A percentile compares a stretch with the other conserved stretches of the same genome.
Conservation (phyloP, 2,329 filamentous ascomycete genomes). For the Keithomyces neogunnii region DNA sequence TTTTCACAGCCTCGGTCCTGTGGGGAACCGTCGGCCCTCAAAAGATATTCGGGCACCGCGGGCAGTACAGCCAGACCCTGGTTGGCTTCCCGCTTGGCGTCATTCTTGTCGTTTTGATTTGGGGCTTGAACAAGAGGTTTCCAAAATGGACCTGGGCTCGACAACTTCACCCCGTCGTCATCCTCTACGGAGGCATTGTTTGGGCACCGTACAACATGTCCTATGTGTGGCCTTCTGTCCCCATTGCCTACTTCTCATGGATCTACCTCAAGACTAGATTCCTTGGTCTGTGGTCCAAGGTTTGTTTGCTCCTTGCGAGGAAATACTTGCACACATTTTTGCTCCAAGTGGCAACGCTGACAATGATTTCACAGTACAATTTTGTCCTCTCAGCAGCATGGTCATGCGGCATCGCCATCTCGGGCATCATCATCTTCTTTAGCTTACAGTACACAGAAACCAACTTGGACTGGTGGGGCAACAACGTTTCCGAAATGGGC, state of each 20-base stretch:
- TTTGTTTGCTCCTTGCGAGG: slow-evolving; percentile 13
- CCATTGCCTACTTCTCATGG: slow-evolving; percentile 43
- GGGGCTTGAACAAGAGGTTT: slow-evolving; percentile 29
- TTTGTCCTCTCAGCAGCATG: slow-evolving; percentile 44
- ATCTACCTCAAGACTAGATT: slow-evolving; percentile 41
- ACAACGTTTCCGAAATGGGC: slow-evolving; percentile 29
- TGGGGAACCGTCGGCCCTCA: slow-evolving; percentile 46
- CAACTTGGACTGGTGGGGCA: slow-evolving; percentile 41
- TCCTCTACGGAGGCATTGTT: slow-evolving; percentile 36
- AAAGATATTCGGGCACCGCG: slow-evolving; percentile 39
- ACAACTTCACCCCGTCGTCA: slow-evolving; percentile 39
- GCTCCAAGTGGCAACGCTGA: slow-evolving; percentile 1
- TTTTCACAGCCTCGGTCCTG: slow-evolving; percentile 47
- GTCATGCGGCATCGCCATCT: slow-evolving; percentile 40
- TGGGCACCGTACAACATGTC: slow-evolving; percentile 43
- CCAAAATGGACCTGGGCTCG: slow-evolving; percentile 30
- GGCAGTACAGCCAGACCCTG: slow-evolving; percentile 38
- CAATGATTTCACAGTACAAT: slow-evolving; percentile 31
- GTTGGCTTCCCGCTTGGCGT: slow-evolving; percentile 43
- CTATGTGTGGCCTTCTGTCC: slow-evolving; percentile 43
- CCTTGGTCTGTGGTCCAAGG: slow-evolving; percentile 43
- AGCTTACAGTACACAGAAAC: slow-evolving; percentile 35
- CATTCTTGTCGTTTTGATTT: slow-evolving; percentile 34
- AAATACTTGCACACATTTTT: not conserved
- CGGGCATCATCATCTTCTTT: slow-evolving; percentile 46